Conservation (phyloP, 2,329 filamentous ascomycete genomes). For the Dactylella cylindrospora region DNA sequence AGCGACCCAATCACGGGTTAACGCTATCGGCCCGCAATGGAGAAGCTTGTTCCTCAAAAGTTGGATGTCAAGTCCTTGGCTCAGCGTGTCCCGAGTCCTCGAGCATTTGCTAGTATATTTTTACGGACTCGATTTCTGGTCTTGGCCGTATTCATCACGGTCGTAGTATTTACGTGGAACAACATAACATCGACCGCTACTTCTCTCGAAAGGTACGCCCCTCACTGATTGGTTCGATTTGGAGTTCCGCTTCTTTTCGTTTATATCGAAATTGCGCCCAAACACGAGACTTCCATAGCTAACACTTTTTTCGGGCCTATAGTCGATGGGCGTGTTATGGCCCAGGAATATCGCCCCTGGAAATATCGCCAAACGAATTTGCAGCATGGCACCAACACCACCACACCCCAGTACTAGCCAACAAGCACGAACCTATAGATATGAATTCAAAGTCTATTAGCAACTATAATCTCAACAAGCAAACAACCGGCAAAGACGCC, state of each 20-base stretch:
- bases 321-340: constrained; percentile 74
- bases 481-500: constrained; percentile 78
- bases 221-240: background rate
- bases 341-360: constrained; percentile 89
- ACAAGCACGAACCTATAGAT: constrained; percentile 84
- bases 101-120: constrained; percentile 29
- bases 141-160: constrained; percentile 15
- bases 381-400: constrained; percentile 84
- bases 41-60: constrained; percentile 22
- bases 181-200: constrained; percentile 24
- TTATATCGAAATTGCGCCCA: background rate
- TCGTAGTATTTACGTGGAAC: constrained; percentile 32
- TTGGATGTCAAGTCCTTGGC: constrained; percentile 31
- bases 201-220: constrained; percentile 26
- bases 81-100: constrained; percentile 22
- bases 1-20: background rate
- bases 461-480: constrained; percentile 78
- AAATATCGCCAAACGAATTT: constrained; percentile 90
- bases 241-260: background rate
- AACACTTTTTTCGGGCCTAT: background rate
- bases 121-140: constrained; percentile 33
- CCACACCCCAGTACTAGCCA: constrained; percentile 92
- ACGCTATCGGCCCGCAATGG: constrained; percentile 6
- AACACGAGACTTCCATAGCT: background rate
- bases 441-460: constrained; percentile 79